Conservation (phyloP, 169 alveolate species). For the Plasmodium malariae region DNA sequence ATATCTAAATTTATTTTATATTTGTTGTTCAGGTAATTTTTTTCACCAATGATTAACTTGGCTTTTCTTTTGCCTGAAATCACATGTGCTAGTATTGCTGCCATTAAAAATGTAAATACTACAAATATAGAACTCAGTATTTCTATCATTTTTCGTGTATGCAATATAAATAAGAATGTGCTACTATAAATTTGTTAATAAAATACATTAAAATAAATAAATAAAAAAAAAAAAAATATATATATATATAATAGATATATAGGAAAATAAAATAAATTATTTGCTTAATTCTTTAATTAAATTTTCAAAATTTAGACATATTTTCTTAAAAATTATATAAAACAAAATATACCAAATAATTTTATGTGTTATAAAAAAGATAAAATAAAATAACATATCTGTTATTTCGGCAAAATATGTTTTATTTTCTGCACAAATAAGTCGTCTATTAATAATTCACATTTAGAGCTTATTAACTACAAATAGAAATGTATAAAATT, state of each 20-base stretch:
- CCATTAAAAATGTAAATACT: slow-evolving; percentile 14
- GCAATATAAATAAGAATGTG: background rate
- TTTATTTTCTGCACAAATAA: too few relatives aligned
- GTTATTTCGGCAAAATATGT: too few relatives aligned
- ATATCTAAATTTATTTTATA: slow-evolving; percentile 46
- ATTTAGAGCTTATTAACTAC: too few relatives aligned
- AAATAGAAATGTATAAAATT: too few relatives aligned
- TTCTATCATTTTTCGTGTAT: slow-evolving; percentile 40
- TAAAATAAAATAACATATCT: too few relatives aligned
- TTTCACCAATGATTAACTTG: slow-evolving; percentile 31
- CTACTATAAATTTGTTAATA: too few relatives aligned
- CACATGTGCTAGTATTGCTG: slow-evolving; percentile 13
- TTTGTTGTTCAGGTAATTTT: slow-evolving; percentile 16
- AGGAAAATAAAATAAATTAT: too few relatives aligned
- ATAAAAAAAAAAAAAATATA: background rate
- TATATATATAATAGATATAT: too few relatives aligned
- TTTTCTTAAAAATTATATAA: background rate
- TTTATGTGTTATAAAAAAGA: too few relatives aligned
- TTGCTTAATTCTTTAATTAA: background rate
- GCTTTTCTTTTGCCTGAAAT: background rate
- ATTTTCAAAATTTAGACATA: background rate
- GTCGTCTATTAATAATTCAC: too few relatives aligned
- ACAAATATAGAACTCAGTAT: background rate
- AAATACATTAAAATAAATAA: background rate
- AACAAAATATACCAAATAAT: background rate